Evolutionary conservation across 2,329 filamentous ascomycete genomes (phyloP).

Genomic region (Scytalidium lignicola): DNA sequence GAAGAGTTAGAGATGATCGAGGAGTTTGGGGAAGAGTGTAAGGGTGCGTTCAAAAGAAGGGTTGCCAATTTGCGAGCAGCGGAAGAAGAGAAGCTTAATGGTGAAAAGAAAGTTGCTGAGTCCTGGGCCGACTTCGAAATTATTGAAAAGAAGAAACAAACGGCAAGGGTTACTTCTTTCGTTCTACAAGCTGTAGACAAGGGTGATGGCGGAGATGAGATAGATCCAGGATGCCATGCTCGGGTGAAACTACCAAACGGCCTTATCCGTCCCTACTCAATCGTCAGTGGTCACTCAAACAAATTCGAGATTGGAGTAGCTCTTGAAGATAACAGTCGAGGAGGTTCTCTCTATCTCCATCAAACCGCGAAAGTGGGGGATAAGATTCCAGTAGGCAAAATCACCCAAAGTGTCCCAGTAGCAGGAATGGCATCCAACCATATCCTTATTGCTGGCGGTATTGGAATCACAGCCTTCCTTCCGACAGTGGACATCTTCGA

Average conservation of each 20-base stretch:
- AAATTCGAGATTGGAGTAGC: constrained; percentile 55
- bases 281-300: constrained; percentile 45
- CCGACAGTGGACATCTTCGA: constrained; percentile 37
- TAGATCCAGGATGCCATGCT: constrained; percentile 47
- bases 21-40: constrained; percentile 36
- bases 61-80: constrained; percentile 40
- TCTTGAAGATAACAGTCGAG: constrained; percentile 48
- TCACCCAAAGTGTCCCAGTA: constrained; percentile 44
- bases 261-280: constrained; percentile 54
- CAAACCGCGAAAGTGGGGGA: constrained; percentile 41
- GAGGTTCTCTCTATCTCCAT: constrained; percentile 58
- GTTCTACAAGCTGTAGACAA: constrained; percentile 41
- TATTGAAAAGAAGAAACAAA: constrained; percentile 45
- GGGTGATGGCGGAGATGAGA: constrained; percentile 28
- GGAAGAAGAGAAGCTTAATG: constrained; percentile 24
- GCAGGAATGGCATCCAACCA: constrained; percentile 47
- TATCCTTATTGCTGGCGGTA: constrained; percentile 58
- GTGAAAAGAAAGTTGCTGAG: constrained; percentile 23
- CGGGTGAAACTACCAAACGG: constrained; percentile 52
- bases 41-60: constrained; percentile 45
- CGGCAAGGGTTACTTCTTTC: constrained; percentile 45
- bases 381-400: constrained; percentile 43
- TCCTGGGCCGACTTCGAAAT: constrained; percentile 34
- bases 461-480: constrained; percentile 63
- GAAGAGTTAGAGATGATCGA: constrained; percentile 36